These are phyloP conservation scores for Pythium dissotocum DNA, from an alignment of 352 stramenopile species.

Conservation along the genomic window DNA sequence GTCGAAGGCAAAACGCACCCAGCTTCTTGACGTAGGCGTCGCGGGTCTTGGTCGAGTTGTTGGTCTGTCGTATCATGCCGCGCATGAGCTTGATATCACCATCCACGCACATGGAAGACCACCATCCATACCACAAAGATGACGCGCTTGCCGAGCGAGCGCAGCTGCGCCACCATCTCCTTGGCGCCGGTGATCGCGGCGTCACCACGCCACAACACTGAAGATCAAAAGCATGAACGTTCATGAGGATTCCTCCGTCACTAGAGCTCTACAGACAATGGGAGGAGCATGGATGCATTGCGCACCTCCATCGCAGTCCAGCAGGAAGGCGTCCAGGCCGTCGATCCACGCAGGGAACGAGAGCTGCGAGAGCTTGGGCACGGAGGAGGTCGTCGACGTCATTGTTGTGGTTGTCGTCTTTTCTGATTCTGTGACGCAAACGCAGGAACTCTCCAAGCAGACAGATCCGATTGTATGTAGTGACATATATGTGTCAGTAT, in stretches of 20 bases:
- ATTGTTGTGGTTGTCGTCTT: conserved; percentile 21
- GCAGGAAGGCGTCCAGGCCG: conserved; percentile 70
- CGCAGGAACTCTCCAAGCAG: neutral
- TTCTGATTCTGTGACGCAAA: conserved; percentile 3
- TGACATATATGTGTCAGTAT: conserved; percentile 16
- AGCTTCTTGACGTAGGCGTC: conserved; percentile 85
- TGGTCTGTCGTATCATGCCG: conserved; percentile 46
- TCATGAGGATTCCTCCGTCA: neutral
- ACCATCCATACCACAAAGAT: conserved; percentile 66
- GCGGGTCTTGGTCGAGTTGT: conserved; percentile 85
- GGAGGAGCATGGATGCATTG: neutral
- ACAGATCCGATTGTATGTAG: neutral
- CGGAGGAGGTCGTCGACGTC: conserved; percentile 35
- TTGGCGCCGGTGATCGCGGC: conserved; percentile 64
- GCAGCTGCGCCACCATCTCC: conserved; percentile 63
- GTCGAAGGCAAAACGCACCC: conserved; percentile 31
- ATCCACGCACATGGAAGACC: neutral
- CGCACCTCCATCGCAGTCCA: conserved; percentile 83
- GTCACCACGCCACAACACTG: conserved; percentile 44
- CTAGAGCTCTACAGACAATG: neutral
- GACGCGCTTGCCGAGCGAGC: conserved; percentile 76
- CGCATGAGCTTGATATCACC: too few relatives aligned
- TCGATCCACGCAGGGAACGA: conserved; percentile 45
- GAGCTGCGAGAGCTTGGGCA: conserved; percentile 5
- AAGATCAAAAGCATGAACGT: neutral